Base-by-base conservation (phyloP, 1,139 yeast species). In the Keqinozyma sinolaborantium region DNA sequence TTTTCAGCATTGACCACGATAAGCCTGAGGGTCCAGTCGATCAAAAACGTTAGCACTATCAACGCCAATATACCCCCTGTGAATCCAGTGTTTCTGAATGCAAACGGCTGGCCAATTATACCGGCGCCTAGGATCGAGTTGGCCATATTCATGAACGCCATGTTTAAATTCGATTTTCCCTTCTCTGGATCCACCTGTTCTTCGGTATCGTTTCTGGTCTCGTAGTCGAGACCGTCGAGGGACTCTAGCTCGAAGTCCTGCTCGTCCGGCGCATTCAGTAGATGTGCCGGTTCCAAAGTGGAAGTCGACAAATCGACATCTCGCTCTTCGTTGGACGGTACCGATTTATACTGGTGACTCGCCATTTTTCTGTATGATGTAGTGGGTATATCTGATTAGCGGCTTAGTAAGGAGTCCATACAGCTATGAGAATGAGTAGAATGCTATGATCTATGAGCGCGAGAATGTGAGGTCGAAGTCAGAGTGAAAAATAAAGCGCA, bases 61-160 rank as follows among this genome's bases (percentile, higher is more conserved):
- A 87, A 68, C 5, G 80, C 69, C 1, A 86, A 13, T 1, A 83
- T 55, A 3, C 95, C 95, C 0, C 94, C 88, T 0, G 81, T 42
- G 2, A 90, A 56, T 1, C 97, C 97, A 19, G 86, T 73, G 47
- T 87, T 85, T 33, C 73, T 67, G 46, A 90, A 79, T 0, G 97
- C 97, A 48, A 81, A 84, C 1, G 97, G 95, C 46, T 88, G 95
- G 1, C 97, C 96, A 27, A 90, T 87, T 31, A 92, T 86, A 2
- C 97, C 97, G 0, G 97, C 97, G 0, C 97, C 97, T 10, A 90
- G 66, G 37, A 88, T 90, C 11, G 86, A 83, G 57, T 90, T 90
- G 14, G 97, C 95, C 95, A 90, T 88, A 56, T 90, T 90, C 95
- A 90, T 85, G 50, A 90, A 88, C 9, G 97, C 97, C 88, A 84